Evolutionary conservation across 805 yeast species (phyloP), one percentile per base, ranked within the genome.

Genomic region (Yarrowia porcina): DNA sequence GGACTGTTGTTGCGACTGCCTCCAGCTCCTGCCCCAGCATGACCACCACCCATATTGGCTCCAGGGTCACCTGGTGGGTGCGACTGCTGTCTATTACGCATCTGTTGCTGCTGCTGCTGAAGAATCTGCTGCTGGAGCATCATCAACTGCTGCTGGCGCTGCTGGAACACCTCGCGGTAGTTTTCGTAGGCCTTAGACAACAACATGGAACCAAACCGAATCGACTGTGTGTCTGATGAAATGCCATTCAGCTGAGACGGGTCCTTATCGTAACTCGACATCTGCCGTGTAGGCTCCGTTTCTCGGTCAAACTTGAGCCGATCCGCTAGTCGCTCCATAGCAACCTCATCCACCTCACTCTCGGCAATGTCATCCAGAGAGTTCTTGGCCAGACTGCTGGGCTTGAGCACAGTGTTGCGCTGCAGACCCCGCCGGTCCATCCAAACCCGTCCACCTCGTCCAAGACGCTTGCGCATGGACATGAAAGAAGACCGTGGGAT

Each of bases 141-240:
- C 50, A 50, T 63, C 64, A 65, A 63, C 59, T 74, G 86, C 74
- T 83, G 91, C 74, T 86, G 85, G 67, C 94, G 80, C 74, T 85
- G 85, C 69, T 84, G 81, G 63, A 89, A 84, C 20, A 92, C 87
- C 71, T 91, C 90, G 68, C 90, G 78, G 66, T 86, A 76, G 57
- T 86, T 81, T 61, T 91, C 97, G 71, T 89, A 89, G 0, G 97
- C 86, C 73, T 92, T 93, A 4, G 94, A 84, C 42, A 91, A 78
- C 32, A 93, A 75, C 97, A 91, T 91, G 7, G 96, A 84, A 9
- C 97, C 97, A 75, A 92, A 92, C 65, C 97, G 79, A 30, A 93
- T 89, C 0, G 89, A 86, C 74, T 92, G 97, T 1, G 97, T 91
- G 59, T 86, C 93, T 61, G 87, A 87, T 13, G 90, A 83, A 42